phyloP scores from a whole-genome alignment of 257 asterid species.

The Solanum virginianum region DNA sequence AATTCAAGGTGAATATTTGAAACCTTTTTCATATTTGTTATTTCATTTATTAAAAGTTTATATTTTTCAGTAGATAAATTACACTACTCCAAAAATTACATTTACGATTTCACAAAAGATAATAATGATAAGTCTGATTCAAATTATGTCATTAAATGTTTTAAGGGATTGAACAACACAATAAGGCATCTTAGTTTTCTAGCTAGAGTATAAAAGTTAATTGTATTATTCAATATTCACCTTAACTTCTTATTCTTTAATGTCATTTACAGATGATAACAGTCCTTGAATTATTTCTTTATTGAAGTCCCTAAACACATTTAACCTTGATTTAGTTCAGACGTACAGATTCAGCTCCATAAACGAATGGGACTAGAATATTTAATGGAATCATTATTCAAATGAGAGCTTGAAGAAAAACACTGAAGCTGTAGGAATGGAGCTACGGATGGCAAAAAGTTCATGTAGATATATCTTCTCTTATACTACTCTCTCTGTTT shows the following conservation, averaged over 20 bases:
- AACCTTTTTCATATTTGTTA: too few species aligned
- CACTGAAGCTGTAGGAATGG: neutral
- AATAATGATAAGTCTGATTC: too few species aligned
- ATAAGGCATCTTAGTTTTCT: neutral
- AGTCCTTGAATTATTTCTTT: neutral
- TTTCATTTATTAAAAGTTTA: too few species aligned
- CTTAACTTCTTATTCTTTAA: too few species aligned
- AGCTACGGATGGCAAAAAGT: neutral
- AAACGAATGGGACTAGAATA: neutral
- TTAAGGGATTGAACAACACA: neutral
- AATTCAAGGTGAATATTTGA: too few species aligned
- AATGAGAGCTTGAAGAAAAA: neutral
- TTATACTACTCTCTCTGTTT: neutral
- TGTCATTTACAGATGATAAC: neutral
- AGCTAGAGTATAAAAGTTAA: neutral
- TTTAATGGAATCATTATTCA: neutral
- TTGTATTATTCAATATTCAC: too few species aligned
- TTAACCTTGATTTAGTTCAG: neutral
- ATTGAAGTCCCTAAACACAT: neutral
- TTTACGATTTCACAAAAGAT: too few species aligned
- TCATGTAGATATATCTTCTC: neutral
- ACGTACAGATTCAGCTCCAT: neutral
- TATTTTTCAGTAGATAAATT: too few species aligned
- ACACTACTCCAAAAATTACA: too few species aligned
- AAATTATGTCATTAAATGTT: too few species aligned